Base-by-base conservation (phyloP, 2,329 filamentous ascomycete genomes). In the Fusarium sp. region DNA sequence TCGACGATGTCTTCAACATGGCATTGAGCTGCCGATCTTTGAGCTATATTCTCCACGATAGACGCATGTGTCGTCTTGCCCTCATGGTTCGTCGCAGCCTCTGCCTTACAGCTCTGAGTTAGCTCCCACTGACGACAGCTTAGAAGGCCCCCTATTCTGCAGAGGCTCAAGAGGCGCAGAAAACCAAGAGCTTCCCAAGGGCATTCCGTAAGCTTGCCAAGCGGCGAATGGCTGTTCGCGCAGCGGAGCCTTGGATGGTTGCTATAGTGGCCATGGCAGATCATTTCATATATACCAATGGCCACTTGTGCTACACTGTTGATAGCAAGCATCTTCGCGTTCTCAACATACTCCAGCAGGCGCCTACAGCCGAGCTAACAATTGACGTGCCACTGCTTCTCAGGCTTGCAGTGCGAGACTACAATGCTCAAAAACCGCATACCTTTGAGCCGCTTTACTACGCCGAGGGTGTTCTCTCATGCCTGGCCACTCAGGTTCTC, bases 231-330 rank as follows among this genome's bases (percentile, higher is more conserved):
- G 88, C 91, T 21, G 80, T 91, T 46, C 82, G 87, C 5, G 83
- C 81, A 21, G 89, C 88, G 7, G 78, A 82, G 31, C 91, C 91
- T 0, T 93, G 87, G 73, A 83, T 86, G 0, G 84, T 85, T 17
- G 84, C 84, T 4, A 79, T 89, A 1, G 73, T 93, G 31, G 90
- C 85, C 5, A 80, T 87, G 51, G 89, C 85, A 5, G 84, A 87
- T 23, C 81, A 82, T 5, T 92, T 90, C 76, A 75, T 88, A 3
- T 93, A 91, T 74, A 80, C 81, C 18, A 83, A 87, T 58, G 90
- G 91, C 8, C 81, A 87, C 13, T 78, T 94, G 17, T 92, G 90
- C 69, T 90, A 93, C 72, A 83, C 86, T 13, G 74, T 82, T 39
- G 81, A 83, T 40, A 59, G 72, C 35, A 50, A 74, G 62, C 71